A percentile compares a stretch with the other conserved stretches of the same genome.
phyloP scores from a whole-genome alignment of 208 protist genomes.

The Trypanosoma avium region DNA sequence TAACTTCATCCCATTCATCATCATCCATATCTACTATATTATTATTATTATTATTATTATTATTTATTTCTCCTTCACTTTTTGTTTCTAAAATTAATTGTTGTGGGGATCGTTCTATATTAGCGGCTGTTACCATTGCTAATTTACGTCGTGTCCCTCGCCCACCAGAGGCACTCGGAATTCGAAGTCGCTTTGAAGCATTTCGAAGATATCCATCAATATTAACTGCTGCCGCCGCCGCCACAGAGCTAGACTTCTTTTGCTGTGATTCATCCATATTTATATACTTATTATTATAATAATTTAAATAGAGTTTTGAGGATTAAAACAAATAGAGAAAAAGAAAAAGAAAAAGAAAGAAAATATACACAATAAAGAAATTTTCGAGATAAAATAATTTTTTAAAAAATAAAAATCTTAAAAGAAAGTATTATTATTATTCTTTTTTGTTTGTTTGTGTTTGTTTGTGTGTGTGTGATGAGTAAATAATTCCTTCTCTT shows the following conservation, averaged over 20 bases:
- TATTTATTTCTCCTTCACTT: no score
- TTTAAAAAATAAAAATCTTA: neutral
- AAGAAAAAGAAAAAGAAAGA: constrained; percentile 12
- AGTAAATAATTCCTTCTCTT: no score
- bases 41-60: no score
- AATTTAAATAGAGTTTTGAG: constrained; percentile 4
- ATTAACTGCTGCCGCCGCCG: constrained; percentile 56
- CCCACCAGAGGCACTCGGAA: constrained; percentile 73
- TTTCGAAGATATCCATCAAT: constrained; percentile 88
- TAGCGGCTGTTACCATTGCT: constrained; percentile 78
- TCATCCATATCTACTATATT: constrained; percentile 47
- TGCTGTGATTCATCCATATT: constrained; percentile 7
- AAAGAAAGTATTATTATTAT: neutral
- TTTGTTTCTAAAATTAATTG: neutral
- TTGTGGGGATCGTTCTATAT: constrained; percentile 13
- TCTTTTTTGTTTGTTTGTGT: no score
- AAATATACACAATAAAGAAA: constrained; percentile 5
- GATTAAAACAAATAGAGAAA: constrained; percentile 19
- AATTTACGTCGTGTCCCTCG: constrained; percentile 77
- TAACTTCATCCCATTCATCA: constrained; percentile 89
- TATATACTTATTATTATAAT: constrained; percentile 3
- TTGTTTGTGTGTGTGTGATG: no score
- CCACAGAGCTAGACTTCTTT: constrained; percentile 31
- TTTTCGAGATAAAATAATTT: neutral
- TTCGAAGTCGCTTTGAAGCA: constrained; percentile 65